A percentile compares a stretch with the other conserved stretches of the same genome.
Conservation (phyloP, 2,329 filamentous ascomycete genomes). For the Talaromyces piceae region DNA sequence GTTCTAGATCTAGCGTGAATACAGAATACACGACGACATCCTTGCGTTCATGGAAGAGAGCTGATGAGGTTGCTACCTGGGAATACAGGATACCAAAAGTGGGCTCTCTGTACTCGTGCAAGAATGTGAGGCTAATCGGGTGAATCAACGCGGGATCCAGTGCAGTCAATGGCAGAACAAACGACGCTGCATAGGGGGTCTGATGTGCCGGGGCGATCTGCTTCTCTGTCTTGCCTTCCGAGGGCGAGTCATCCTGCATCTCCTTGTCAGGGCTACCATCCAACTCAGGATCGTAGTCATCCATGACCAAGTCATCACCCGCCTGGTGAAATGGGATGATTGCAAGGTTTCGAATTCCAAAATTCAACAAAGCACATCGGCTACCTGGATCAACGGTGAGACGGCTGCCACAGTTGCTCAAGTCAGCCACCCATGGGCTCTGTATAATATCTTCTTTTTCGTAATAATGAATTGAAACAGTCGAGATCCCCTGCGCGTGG, state of each 20-base stretch:
- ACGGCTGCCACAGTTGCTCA: conserved; percentile 70
- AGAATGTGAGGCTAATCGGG: conserved; percentile 83
- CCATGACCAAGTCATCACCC: conserved; percentile 83
- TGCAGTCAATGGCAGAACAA: conserved; percentile 82
- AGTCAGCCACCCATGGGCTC: conserved; percentile 70
- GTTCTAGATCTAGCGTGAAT: conserved; percentile 88
- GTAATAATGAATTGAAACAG: conserved; percentile 95
- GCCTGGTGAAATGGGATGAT: conserved; percentile 86
- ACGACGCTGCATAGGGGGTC: conserved; percentile 80
- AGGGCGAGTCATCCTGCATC: conserved; percentile 19
- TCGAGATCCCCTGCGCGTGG: conserved; percentile 68
- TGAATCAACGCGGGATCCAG: conserved; percentile 82
- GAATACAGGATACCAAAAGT: conserved; percentile 93
- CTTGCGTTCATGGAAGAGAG: conserved; percentile 66
- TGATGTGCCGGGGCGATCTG: conserved; percentile 31
- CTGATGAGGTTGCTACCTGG: conserved; percentile 62
- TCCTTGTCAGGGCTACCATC: conserved; percentile 51
- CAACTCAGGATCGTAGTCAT: conserved; percentile 78
- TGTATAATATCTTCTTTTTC: conserved; percentile 84
- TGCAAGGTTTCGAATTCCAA: conserved; percentile 79
- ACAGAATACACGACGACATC: conserved; percentile 88
- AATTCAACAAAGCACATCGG: conserved; percentile 89
- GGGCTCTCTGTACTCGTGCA: conserved; percentile 94
- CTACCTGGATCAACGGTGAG: conserved; percentile 84
- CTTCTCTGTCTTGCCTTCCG: conserved; percentile 30